Evolutionary conservation across 2,329 filamentous ascomycete genomes (phyloP).

Genomic region (Colletotrichum eremochloae): DNA sequence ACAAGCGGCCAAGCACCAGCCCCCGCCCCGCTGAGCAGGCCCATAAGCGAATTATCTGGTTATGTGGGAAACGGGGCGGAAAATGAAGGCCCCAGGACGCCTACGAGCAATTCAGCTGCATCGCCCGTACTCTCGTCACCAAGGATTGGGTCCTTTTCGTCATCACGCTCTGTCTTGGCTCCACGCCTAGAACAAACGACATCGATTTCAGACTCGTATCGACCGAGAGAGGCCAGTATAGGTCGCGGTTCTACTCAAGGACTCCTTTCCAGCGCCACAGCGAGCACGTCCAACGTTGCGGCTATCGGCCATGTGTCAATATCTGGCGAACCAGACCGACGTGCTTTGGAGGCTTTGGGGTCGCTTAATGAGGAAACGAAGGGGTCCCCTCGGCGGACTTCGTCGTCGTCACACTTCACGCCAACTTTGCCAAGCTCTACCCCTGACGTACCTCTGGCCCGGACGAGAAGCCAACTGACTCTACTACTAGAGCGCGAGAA

Average conservation of each 20-base stretch:
- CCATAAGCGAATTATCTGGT: constrained; percentile 11
- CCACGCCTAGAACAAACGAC: constrained; percentile 34
- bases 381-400: constrained; percentile 42
- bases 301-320: constrained; percentile 39
- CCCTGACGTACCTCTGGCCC: constrained; percentile 63
- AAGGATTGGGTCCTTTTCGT: constrained; percentile 37
- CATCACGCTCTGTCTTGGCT: constrained; percentile 31
- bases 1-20: constrained; percentile 15
- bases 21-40: constrained; percentile 30
- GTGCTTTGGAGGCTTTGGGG: constrained; percentile 46
- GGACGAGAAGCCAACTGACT: constrained; percentile 72
- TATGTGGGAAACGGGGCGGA: constrained; percentile 14
- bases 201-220: constrained; percentile 35
- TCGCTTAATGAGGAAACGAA: constrained; percentile 14
- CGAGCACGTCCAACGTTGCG: constrained; percentile 38
- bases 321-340: constrained; percentile 33
- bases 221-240: constrained; percentile 44
- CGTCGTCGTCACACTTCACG: constrained; percentile 56
- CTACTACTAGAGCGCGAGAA: constrained; percentile 69
- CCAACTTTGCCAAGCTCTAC: constrained; percentile 64
- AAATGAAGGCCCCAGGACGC: constrained; percentile 27
- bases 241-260: constrained; percentile 48
- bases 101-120: constrained; percentile 16
- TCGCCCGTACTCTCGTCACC: constrained; percentile 29
- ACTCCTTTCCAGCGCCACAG: constrained; percentile 47